These are phyloP conservation scores for Alternaria gaisen DNA, from an alignment of 2,329 filamentous ascomycete genomes.

Conservation along the genomic window DNA sequence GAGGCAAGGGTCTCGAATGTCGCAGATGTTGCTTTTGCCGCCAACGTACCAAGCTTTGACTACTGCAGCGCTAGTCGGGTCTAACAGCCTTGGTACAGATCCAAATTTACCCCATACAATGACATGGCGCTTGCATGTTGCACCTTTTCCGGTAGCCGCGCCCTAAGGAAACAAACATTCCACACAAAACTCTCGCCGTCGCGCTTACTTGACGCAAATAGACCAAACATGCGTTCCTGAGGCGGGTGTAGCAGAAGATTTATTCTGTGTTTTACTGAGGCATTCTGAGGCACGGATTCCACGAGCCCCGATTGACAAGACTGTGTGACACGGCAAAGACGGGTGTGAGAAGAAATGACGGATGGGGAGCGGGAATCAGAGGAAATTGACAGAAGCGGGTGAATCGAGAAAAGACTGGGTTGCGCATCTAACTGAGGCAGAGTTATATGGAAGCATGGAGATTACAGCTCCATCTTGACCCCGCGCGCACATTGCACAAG, in stretches of 20 bases:
- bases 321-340: constrained; percentile 12
- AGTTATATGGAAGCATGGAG: neutral
- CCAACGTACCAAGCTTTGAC: constrained; percentile 30
- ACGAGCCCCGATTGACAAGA: neutral
- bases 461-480: neutral
- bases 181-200: constrained; percentile 22
- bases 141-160: constrained; percentile 8
- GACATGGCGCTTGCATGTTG: constrained; percentile 16
- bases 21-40: constrained; percentile 1
- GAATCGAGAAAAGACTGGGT: constrained; percentile 11
- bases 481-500: neutral
- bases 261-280: constrained; percentile 14
- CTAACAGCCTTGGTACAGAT: constrained; percentile 15
- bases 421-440: constrained; percentile 15
- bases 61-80: constrained; percentile 20
- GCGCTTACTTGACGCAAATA: constrained; percentile 21
- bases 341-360: constrained; percentile 3
- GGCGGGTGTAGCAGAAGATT: constrained; percentile 15
- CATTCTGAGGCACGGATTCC: constrained; percentile 18
- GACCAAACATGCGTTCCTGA: constrained; percentile 17
- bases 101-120: constrained; percentile 33
- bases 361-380: constrained; percentile 1
- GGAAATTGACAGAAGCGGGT: constrained; percentile 10
- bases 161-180: neutral
- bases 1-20: constrained; percentile 1